Percentiles rank a stretch among this genome's conserved stretches.
Conservation (phyloP, 495 filamentous ascomycete species). For the Hyphodiscus hymeniophilus region DNA sequence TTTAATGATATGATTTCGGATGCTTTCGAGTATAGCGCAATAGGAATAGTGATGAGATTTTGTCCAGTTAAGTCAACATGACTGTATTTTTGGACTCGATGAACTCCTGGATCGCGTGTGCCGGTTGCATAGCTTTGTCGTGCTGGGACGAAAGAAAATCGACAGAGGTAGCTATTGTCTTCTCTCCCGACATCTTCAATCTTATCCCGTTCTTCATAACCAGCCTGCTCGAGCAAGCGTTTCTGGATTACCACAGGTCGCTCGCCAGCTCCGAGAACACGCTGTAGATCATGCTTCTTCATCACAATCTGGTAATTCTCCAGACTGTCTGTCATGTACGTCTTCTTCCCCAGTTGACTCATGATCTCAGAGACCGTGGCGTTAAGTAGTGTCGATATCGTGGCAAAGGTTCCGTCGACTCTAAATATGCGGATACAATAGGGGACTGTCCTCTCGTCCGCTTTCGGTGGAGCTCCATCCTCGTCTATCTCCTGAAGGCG, state of each 20-base stretch:
- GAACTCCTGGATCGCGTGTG: slow-evolving; percentile 65
- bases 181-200: slow-evolving; percentile 95
- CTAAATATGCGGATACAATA: slow-evolving; percentile 97
- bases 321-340: slow-evolving; percentile 77
- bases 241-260: slow-evolving; percentile 90
- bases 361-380: slow-evolving; percentile 81
- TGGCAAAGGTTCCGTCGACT: slow-evolving; percentile 87
- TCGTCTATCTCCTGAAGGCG: slow-evolving; percentile 54
- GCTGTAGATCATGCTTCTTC: slow-evolving; percentile 82
- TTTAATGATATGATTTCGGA: slow-evolving; percentile 92
- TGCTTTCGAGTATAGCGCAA: slow-evolving; percentile 83
- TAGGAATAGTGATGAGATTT: slow-evolving; percentile 91
- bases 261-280: slow-evolving; percentile 70
- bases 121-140: slow-evolving; percentile 61
- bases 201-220: slow-evolving; percentile 78
- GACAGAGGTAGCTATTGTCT: slow-evolving; percentile 93
- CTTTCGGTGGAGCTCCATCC: slow-evolving; percentile 42
- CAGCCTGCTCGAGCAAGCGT: slow-evolving; percentile 80
- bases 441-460: slow-evolving; percentile 55
- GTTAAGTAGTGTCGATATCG: slow-evolving; percentile 70
- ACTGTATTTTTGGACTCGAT: slow-evolving; percentile 77
- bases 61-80: slow-evolving; percentile 88
- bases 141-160: slow-evolving; percentile 87
- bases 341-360: slow-evolving; percentile 77
- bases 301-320: slow-evolving; percentile 94